Evolutionary conservation across 495 filamentous ascomycete genomes (phyloP), one percentile per base, ranked within the genome.

Genomic region (Podospora tetraspora): DNA sequence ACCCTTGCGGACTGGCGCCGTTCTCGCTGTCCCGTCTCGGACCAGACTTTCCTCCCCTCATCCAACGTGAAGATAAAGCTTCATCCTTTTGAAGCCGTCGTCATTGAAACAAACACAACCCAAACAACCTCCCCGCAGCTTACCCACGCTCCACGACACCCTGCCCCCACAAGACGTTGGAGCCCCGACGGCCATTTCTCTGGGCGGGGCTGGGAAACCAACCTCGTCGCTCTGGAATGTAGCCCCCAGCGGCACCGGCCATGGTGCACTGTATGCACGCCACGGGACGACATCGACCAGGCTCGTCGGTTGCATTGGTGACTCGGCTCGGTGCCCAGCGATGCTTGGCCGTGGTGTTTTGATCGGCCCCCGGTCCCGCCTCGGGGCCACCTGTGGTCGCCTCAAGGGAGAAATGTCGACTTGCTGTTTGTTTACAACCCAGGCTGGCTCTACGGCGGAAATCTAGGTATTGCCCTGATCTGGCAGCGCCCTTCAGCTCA

Each of bases 131-230:
- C 37, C 32, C 11, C 32, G 13, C 32, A 37, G 32, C 5, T 12
- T 7, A 8, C 37, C 37, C 37, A 43, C 37, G 4, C 37, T 19
- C 37, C 16, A n/a, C 43, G 43, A 52, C n/a, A 52, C 43, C 43
- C 43, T 52, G 6, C 43, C 16, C 19, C 16, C 16, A 8, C 43
- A 52, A 52, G 43, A 52, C 43, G 43, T 52, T 52, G 43, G 43
- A n/a, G n/a, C 16, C 43, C 43, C n/a, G 43, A n/a, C 43, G 43
- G 19, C 19, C 43, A 52, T 52, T 52, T 52, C 43, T 52, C 16
- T n/a, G 43, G 43, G 61, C 61, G 61, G 61, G 61, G 61, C 27
- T 62, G 27, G 61, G 61, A 12, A 62, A 52, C n/a, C 43, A 52
- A 23, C 62, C 22, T 8, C 37, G 24, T 6, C 43, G 12, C 43